A percentile compares a stretch with the other conserved stretches of the same genome.
Conservation (phyloP, 1,284 basidiomycete species). For the Athelia psychrophila region DNA sequence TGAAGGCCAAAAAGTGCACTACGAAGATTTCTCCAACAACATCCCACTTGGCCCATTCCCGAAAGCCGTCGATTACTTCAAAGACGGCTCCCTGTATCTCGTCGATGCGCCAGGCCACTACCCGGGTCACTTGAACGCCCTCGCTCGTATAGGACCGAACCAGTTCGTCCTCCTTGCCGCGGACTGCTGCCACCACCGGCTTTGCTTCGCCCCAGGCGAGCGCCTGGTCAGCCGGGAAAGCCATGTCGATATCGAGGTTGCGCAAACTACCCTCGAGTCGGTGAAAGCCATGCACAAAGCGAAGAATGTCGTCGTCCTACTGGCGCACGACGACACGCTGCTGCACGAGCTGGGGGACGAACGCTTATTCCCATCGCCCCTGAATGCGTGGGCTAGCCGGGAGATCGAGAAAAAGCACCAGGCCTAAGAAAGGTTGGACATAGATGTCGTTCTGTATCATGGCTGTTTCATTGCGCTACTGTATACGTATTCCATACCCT, state of each 20-base stretch:
- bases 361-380: not conserved
- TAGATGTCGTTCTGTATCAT: not conserved
- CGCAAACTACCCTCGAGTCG: constrained; percentile 5
- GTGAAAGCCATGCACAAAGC: constrained; percentile 7
- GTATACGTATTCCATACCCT: not conserved
- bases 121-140: constrained; percentile 48
- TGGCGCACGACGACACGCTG: not conserved
- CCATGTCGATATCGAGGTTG: constrained; percentile 3
- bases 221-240: constrained; percentile 5
- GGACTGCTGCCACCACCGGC: constrained; percentile 14
- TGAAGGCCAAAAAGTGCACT: not conserved
- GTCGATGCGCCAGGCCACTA: constrained; percentile 56
- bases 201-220: constrained; percentile 11
- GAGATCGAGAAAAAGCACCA: not conserved
- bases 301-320: constrained; percentile 1
- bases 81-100: constrained; percentile 55
- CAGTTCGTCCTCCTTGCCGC: constrained; percentile 14
- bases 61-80: constrained; percentile 48
- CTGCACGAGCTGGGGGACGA: not conserved
- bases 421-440: not conserved
- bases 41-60: constrained; percentile 49
- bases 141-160: constrained; percentile 34
- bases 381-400: not conserved
- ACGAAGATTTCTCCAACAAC: not conserved
- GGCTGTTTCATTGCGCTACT: not conserved